Evolutionary conservation across 805 yeast species (phyloP), one percentile per base, ranked within the genome.

Genomic region (Wickerhamomyces sydowiorum): DNA sequence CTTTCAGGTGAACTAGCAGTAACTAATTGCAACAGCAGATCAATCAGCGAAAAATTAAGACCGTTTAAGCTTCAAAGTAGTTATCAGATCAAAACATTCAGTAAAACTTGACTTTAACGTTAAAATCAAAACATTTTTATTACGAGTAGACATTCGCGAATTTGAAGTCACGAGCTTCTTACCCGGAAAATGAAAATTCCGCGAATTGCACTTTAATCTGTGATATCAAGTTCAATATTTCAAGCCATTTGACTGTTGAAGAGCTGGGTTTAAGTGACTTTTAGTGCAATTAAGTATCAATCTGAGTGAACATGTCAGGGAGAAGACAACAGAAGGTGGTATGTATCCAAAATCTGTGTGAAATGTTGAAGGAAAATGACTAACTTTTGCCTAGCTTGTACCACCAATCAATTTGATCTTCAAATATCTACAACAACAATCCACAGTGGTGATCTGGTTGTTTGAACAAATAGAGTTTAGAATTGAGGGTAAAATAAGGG

Each of bases 361-460:
- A 29, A 15, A 5, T 30, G 44, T 46, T 48, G 41, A 41, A 51
- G 21, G n/a, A 12, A 15, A 19, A n/a, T 7, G 12, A 21, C 15
- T 29, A 4, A 22, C 48, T 23, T 20, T 13, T 36, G 29, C 8
- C 12, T 27, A 70, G 73, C 75, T 80, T 69, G 75, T 89, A 39
- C 96, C 96, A 41, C 99, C 99, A 17, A 88, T 93, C 65, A 90
- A 89, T 62, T 78, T 89, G 57, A 77, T 93, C 38, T 93, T 90
- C 71, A 83, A 85, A 61, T 85, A 78, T 57, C 72, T 91, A 48
- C 96, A 90, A 61, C 85, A 85, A 52, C 91, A 86, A 53, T 68
- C 85, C 1, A 66, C 70, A 17, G 97, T 93, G 27, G 77, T 82
- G 7, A 78, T 93, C 28, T 91, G 97, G 97, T 69, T 93, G 10